These are phyloP conservation scores for Cryptococcus wingfieldii DNA, from an alignment of 1,284 basidiomycete genomes.

Conservation along the genomic window DNA sequence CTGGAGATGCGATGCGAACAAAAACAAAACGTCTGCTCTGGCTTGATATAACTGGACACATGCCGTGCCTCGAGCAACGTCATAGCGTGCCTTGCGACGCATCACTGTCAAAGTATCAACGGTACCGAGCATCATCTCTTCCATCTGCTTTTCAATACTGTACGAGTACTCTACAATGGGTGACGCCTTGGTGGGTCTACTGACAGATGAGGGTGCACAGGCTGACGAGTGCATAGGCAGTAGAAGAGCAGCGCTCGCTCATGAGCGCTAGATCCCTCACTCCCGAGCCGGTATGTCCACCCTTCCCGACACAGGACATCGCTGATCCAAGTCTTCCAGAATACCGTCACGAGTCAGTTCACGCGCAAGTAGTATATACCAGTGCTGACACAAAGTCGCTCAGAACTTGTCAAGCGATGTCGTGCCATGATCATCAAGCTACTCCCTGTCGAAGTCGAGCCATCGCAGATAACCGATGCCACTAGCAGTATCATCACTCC, in stretches of 20 bases:
- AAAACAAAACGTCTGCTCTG: no score
- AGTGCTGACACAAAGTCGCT: not conserved
- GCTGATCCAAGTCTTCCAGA: conserved; percentile 10
- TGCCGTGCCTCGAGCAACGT: no score
- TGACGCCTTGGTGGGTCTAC: no score
- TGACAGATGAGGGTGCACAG: no score
- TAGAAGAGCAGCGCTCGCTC: conserved; percentile 42
- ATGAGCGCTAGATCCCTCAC: conserved; percentile 28
- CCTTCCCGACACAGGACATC: not conserved
- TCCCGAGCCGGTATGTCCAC: conserved; percentile 36
- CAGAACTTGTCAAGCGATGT: conserved; percentile 65
- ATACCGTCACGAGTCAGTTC: conserved; percentile 31
- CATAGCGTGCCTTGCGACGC: no score
- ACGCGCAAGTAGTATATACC: not conserved
- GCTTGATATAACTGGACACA: no score
- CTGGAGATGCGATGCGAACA: not conserved
- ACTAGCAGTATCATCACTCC: conserved; percentile 49
- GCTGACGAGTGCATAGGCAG: conserved; percentile 14
- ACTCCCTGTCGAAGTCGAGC: conserved; percentile 65
- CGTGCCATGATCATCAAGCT: conserved; percentile 70
- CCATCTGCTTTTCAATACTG: no score
- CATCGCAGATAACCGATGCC: conserved; percentile 40
- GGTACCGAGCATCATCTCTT: no score
- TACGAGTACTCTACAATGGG: no score
- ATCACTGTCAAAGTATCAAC: no score